Conservation (phyloP, 495 filamentous ascomycete species). For the Hyaloscypha variabilis region DNA sequence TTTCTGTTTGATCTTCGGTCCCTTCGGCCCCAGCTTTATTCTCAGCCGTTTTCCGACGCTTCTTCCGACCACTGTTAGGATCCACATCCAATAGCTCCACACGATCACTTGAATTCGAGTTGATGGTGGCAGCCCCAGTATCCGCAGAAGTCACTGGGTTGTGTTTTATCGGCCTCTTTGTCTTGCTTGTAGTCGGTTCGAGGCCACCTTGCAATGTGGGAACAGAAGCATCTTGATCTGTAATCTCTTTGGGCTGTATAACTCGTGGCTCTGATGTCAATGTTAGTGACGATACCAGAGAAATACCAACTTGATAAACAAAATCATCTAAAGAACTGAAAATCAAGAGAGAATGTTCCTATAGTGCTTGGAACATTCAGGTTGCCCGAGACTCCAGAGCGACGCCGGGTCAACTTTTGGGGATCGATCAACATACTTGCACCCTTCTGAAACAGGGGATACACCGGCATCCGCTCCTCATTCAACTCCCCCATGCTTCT, state of each 20-base stretch:
- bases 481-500: slow-evolving; percentile 31
- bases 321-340: no score
- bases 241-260: background rate
- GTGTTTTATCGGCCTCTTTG: background rate
- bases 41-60: slow-evolving; percentile 50
- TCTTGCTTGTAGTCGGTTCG: background rate
- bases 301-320: background rate
- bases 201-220: background rate
- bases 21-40: background rate
- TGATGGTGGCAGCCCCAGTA: background rate
- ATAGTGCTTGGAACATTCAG: no score
- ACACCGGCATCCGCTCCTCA: slow-evolving; percentile 25
- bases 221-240: background rate
- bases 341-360: no score
- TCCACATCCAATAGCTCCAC: slow-evolving; percentile 29
- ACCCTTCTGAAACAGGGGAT: slow-evolving; percentile 30
- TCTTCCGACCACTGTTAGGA: slow-evolving; percentile 44
- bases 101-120: background rate
- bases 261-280: background rate
- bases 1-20: background rate
- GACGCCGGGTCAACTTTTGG: background rate
- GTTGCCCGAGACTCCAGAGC: no score
- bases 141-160: background rate
- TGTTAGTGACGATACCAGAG: background rate
- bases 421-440: slow-evolving; percentile 24